Base-by-base conservation (phyloP, 495 filamentous ascomycete species). In the Podospora australis region DNA sequence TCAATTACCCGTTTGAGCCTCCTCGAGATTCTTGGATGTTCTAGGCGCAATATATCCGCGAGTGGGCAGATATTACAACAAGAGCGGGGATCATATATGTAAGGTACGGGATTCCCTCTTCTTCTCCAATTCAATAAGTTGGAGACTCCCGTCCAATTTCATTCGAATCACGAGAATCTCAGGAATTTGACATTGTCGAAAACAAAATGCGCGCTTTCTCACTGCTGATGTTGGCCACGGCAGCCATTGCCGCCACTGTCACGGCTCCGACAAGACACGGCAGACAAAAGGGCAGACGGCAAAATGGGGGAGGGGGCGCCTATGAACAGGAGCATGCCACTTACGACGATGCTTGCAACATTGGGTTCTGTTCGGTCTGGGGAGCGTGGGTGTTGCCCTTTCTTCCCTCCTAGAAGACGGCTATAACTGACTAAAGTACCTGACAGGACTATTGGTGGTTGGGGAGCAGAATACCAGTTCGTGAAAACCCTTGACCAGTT, bases 401-500 rank as follows among this genome's bases (percentile, higher is more conserved):
- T 25, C 45, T 32, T 24, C 39, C 4, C 9, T 21, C 30, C 6
- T 35, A n/a, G 7, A n/a, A 16, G 30, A 35, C 30, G n/a, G n/a
- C 30, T 8, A 8, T 16, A 7, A 11, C 6, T 13, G 30, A 13
- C 6, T 16, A 17, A 36, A 2, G n/a, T 6, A 0, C 19, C 32
- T 36, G 32, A 36, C 44, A 53, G 44, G 10, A 53, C 51, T 5
- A 48, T 53, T 20, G 51, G 51, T 3, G 51, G 51, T n/a, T 53
- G 51, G 51, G 51, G 51, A 24, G 51, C 42, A 19, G 41, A 49
- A 20, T 48, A 48, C 53, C 73, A 72, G 4, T 76, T 71, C 11
- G 78, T 81, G 32, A 73, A 72, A 2, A 71, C 74, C 1, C 70
- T 76, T 30, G 71, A 70, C 19, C 62, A 62, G 8, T 66, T 79